Conservation (phyloP, 2,329 filamentous ascomycete species). For the Metarhizium anisopliae region DNA sequence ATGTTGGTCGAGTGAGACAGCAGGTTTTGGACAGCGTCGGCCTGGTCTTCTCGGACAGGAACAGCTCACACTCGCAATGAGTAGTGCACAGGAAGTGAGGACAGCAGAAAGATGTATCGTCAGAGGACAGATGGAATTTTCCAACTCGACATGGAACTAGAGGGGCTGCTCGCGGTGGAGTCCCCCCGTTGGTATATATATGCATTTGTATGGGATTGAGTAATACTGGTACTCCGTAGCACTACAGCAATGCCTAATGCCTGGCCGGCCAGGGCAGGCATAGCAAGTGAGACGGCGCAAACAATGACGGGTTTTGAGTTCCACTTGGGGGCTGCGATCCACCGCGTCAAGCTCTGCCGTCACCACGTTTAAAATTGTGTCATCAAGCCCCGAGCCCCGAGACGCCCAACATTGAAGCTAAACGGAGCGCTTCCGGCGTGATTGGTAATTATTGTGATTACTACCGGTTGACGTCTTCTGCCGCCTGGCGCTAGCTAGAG, state of each 20-base stretch:
- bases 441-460: not conserved
- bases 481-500: too few relatives aligned
- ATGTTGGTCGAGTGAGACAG: not conserved
- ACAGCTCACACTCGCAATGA: not conserved
- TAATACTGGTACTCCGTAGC: not conserved
- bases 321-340: not conserved
- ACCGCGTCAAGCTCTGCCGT: conserved; percentile 5
- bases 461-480: not conserved
- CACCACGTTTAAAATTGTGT: conserved; percentile 6
- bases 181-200: not conserved
- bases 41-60: not conserved
- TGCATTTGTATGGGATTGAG: not conserved
- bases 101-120: not conserved
- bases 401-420: not conserved
- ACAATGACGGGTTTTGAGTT: not conserved
- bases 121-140: not conserved
- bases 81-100: not conserved
- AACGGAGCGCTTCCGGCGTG: not conserved
- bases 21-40: not conserved
- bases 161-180: not conserved
- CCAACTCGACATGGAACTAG: not conserved
- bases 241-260: not conserved
- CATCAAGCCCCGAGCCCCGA: not conserved
- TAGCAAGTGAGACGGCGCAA: not conserved
- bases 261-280: not conserved